phyloP scores from a whole-genome alignment of 768 basidiomycete species.

The Russula compacta region DNA sequence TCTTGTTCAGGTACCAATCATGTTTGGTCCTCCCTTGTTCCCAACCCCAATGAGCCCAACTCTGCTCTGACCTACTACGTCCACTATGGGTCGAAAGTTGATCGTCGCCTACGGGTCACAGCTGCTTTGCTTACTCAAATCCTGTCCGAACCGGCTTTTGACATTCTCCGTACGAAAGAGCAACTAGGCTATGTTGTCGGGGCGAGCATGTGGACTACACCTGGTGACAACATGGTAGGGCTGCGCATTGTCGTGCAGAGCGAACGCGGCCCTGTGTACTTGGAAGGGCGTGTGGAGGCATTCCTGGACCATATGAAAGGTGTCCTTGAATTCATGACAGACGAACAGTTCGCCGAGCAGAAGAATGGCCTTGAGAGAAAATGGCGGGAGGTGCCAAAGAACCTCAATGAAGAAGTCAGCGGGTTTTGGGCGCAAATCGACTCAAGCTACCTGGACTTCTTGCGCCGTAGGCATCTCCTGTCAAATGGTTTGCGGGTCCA shows the following conservation, averaged over 20 bases:
- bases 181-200: constrained; percentile 92
- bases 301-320: constrained; percentile 72
- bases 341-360: constrained; percentile 70
- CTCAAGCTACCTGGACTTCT: constrained; percentile 80
- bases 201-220: constrained; percentile 44
- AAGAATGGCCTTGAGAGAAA: constrained; percentile 67
- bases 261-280: constrained; percentile 67
- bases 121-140: constrained; percentile 74
- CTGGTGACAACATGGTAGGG: constrained; percentile 64
- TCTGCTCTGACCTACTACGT: constrained; percentile 80
- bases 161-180: constrained; percentile 84
- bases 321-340: constrained; percentile 57
- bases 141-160: constrained; percentile 85
- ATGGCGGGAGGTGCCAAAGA: constrained; percentile 84
- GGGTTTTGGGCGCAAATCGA: constrained; percentile 64
- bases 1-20: constrained; percentile 52
- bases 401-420: constrained; percentile 70
- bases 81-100: constrained; percentile 60
- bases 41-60: constrained; percentile 82
- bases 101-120: constrained; percentile 56
- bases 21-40: constrained; percentile 55
- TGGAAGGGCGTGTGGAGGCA: constrained; percentile 82
- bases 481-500: not conserved
- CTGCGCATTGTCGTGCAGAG: constrained; percentile 83
- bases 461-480: constrained; percentile 51